Evolutionary conservation across 2,329 filamentous ascomycete genomes (phyloP).

Genomic region (Dactylella cylindrospora): DNA sequence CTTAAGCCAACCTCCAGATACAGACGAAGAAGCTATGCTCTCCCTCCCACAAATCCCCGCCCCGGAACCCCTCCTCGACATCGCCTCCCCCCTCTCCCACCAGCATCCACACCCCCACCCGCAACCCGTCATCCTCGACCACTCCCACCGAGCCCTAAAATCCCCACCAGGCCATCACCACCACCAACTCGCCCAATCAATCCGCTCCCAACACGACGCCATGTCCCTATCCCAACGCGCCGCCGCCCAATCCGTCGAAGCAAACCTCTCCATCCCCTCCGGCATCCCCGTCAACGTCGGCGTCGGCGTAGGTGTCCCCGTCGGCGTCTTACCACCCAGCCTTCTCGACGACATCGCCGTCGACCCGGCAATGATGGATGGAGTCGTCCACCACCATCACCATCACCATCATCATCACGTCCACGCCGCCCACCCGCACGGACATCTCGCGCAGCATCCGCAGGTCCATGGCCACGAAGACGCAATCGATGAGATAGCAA

Average conservation of each 20-base stretch:
- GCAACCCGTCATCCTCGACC: slow-evolving; percentile 10
- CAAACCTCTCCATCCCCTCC: no score
- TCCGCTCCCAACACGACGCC: slow-evolving; percentile 37
- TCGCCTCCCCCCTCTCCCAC: slow-evolving; percentile 12
- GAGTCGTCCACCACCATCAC: slow-evolving; percentile 39
- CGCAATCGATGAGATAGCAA: slow-evolving; percentile 36
- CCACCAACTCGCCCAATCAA: slow-evolving; percentile 42
- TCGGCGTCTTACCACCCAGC: slow-evolving; percentile 1
- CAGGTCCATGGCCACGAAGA: no score
- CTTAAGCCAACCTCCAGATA: neutral
- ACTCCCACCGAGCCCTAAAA: slow-evolving; percentile 30
- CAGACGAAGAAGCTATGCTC: slow-evolving; percentile 19
- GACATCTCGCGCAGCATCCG: no score
- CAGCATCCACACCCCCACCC: slow-evolving; percentile 15
- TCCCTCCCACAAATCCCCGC: slow-evolving; percentile 8
- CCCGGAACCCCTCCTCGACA: slow-evolving; percentile 18
- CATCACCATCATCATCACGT: slow-evolving; percentile 20
- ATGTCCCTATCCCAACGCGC: slow-evolving; percentile 37
- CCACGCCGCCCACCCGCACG: no score
- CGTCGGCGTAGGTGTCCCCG: slow-evolving; percentile 24
- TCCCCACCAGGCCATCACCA: slow-evolving; percentile 38
- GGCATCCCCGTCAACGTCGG: slow-evolving; percentile 26
- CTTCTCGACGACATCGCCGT: slow-evolving; percentile 43
- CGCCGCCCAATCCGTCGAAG: slow-evolving; percentile 1
- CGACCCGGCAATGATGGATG: slow-evolving; percentile 47